Evolutionary conservation across 495 filamentous ascomycete genomes (phyloP), one percentile per base, ranked within the genome.

Genomic region (Aspergillus saccharolyticus): DNA sequence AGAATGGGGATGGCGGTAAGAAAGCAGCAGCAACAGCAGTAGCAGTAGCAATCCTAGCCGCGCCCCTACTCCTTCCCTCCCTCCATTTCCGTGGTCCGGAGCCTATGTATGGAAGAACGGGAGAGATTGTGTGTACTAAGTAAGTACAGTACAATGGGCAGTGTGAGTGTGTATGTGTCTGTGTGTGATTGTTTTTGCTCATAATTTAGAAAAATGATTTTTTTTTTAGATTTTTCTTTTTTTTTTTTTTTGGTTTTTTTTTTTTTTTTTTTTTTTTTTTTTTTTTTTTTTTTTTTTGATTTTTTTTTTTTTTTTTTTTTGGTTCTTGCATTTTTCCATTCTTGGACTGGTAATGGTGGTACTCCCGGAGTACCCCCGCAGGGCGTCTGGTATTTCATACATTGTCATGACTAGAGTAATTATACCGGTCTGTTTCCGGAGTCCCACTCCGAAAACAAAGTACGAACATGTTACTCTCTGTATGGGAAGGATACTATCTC

Each of bases 291-390:
- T 56, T 28, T 24, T n/a, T 21, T 52, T 42, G 42, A 30, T 50
- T 57, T 56, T 56, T 43, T 59, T 57, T 28, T 19, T 42, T 45
- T 55, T 52, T 55, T 52, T 58, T 53, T 55, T 49, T 62, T 52
- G 53, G 49, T 54, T 30, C 47, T 39, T 9, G n/a, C 42, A 33
- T 60, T 49, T 52, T 53, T 55, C 54, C 30, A 20, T 52, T 30
- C 51, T 50, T 53, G 51, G 57, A 39, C 7, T 39, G 33, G 33
- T 39, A 39, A 53, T 53, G 24, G 54, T 60, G 59, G 61, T 63
- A 65, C 67, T 68, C 64, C 68, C 65, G 67, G 66, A 66, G 62
- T 64, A 66, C 54, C 59, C 62, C 66, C 70, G 63, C 65, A 56
- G 61, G 61, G 60, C 58, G 30, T 10, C 30, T 57, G 61, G 63